phyloP scores from a whole-genome alignment of 2,329 filamentous ascomycete genomes.

The Diplodia mutila region DNA sequence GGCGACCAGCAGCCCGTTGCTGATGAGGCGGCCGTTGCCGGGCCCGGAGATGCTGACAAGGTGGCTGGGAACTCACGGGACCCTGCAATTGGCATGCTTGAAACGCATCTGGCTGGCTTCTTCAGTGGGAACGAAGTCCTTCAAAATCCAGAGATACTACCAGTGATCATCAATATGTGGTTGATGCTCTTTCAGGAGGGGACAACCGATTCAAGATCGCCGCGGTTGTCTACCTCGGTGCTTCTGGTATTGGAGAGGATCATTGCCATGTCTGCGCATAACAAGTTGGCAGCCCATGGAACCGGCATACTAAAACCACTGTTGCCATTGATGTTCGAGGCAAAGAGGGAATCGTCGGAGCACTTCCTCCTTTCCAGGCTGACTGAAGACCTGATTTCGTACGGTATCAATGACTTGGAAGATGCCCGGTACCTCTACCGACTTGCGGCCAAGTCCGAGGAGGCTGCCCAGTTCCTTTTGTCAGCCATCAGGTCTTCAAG shows the following conservation, averaged over 20 bases:
- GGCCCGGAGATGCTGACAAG: neutral
- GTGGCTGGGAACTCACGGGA: constrained; percentile 25
- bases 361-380: constrained; percentile 62
- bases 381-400: constrained; percentile 69
- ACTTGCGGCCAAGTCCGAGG: constrained; percentile 56
- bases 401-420: constrained; percentile 79
- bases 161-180: constrained; percentile 46
- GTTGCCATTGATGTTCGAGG: constrained; percentile 38
- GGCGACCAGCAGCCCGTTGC: constrained; percentile 34
- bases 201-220: constrained; percentile 38
- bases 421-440: constrained; percentile 78
- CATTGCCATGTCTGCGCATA: constrained; percentile 40
- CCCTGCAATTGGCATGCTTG: constrained; percentile 29
- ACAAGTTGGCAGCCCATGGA: constrained; percentile 43
- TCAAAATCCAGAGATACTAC: constrained; percentile 46
- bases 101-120: constrained; percentile 37
- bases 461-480: constrained; percentile 70
- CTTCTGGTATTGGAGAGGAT: constrained; percentile 43
- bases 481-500: constrained; percentile 74
- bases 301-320: constrained; percentile 42
- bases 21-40: neutral
- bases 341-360: constrained; percentile 2
- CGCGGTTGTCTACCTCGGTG: constrained; percentile 42
- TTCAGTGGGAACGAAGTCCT: constrained; percentile 47
- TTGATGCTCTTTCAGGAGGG: constrained; percentile 39